Base-by-base conservation (phyloP, 306 rosid species). In the Astragalus glycyphyllos region DNA sequence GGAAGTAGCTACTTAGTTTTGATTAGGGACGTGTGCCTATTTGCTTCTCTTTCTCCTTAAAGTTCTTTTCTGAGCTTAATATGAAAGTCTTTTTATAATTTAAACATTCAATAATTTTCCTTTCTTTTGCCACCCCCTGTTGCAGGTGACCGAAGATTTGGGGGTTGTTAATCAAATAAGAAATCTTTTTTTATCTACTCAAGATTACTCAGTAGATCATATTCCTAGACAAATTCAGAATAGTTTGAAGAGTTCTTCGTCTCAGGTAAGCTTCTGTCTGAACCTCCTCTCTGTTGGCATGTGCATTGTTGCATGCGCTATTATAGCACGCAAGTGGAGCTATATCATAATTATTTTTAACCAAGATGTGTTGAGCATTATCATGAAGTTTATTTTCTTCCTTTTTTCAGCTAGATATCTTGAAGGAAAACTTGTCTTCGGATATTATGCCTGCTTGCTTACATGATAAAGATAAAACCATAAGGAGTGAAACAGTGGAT, bases 121-220 rank as follows among this genome's bases (percentile, higher is more conserved):
- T 44, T 56, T 8, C 17, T 71, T 72, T 75, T 61, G 45, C 56
- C 56, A 71, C 64, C 68, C 59, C 13, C 69, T 78, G 66, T 73
- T 65, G 73, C 88, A 95, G 97, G 90, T 95, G 53, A 67, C 34
- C 78, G 99, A 95, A 87, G 92, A 89, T 86, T 79, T 77, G 72
- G 80, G 71, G 69, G 58, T 86, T 73, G 84, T 91, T 55, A 78
- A 79, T 75, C 86, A 76, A 76, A 77, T 91, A 66, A 87, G 85
- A 86, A 86, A 78, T 77, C 77, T 81, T 37, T 91, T 91, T 61
- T 74, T 81, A 77, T 78, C 86, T 44, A 73, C 87, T 60, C 96
- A 83, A 58, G 87, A 79, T 81, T 80, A 66, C 71, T 68, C 88
- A 4, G 32, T 77, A 42, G 88, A 64, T 50, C 77, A 48, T 63